phyloP scores from a whole-genome alignment of 805 yeast genomes.

The Vanderwaltozyma tropicalis region DNA sequence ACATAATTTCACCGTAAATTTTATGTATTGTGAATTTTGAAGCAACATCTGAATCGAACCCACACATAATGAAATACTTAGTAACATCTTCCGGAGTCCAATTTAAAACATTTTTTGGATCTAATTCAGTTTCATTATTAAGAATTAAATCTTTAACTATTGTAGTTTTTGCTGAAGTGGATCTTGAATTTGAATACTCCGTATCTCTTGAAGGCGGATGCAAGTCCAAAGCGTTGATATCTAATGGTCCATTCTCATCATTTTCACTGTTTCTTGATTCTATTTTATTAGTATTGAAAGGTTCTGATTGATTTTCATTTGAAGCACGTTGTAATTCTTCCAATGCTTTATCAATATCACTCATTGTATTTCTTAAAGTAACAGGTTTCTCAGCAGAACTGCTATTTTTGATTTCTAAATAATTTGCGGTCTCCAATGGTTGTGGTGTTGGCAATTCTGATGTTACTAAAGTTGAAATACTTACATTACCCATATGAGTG shows the following conservation, averaged over 20 bases:
- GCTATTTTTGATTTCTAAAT: conserved; percentile 3
- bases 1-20: conserved; percentile 74
- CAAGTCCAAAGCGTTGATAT: neutral
- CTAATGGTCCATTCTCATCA: neutral
- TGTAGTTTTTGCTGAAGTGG: conserved; percentile 1
- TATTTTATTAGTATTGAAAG: neutral
- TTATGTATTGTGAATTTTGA: conserved; percentile 78
- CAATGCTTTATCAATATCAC: conserved; percentile 64
- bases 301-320: neutral
- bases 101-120: conserved; percentile 31
- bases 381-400: conserved; percentile 22
- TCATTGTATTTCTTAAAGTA: conserved; percentile 45
- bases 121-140: neutral
- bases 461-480: conserved; percentile 3
- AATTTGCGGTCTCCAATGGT: conserved; percentile 18
- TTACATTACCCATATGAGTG: conserved; percentile 3
- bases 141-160: neutral
- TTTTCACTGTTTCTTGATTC: too few species aligned
- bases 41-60: conserved; percentile 67
- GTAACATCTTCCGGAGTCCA: conserved; percentile 90
- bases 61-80: conserved; percentile 58
- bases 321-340: conserved; percentile 43
- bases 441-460: conserved; percentile 21
- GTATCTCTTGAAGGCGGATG: neutral
- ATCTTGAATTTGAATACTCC: neutral